Base-by-base conservation (phyloP, 306 rosid species). In the Psophocarpus tetragonolobus region DNA sequence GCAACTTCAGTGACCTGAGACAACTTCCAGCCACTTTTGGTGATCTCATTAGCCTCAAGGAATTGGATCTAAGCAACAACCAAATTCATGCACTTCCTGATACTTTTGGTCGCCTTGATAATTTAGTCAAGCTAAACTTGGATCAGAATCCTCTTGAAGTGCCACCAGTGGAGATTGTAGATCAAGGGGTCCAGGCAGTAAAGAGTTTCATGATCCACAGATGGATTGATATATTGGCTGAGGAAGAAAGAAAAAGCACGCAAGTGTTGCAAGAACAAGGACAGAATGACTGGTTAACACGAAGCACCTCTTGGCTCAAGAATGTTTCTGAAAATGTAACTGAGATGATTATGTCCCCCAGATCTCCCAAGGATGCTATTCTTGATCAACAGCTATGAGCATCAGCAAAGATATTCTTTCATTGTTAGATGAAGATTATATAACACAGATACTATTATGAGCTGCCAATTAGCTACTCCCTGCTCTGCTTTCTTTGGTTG, bases 21-120 rank as follows among this genome's bases (percentile, higher is more conserved):
- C 96, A 90, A 87, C 88, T 96, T 67, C 99, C 99, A 0, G 91
- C 91, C 42, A 87, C 98, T 14, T 81, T 96, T 74, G 94, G 98
- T 61, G 99, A 92, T 69, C 79, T 96, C 79, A 84, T 53, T 83
- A 88, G 77, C 88, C 98, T 96, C 73, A 90, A 71, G 84, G 99
- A 95, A 50, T 86, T 95, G 76, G 99, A 95, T 71, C 87, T 95
- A 79, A 88, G 99, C 89, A 95, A 95, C 87, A 92, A 96, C 81
- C 99, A 96, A 86, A 91, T 96, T 71, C 92, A 82, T 42, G 86
- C 89, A 35, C 93, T 96, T 58, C 99, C 99, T 15, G 90, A 85
- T 45, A 87, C 99, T 53, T 92, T 96, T 54, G 98, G 99, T 21
- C 91, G 97, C 73, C 99, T 96, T 21, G 89, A 92, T 66, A 85